Conservation (phyloP, 257 asterid species). For the Anisodus acutangulus region DNA sequence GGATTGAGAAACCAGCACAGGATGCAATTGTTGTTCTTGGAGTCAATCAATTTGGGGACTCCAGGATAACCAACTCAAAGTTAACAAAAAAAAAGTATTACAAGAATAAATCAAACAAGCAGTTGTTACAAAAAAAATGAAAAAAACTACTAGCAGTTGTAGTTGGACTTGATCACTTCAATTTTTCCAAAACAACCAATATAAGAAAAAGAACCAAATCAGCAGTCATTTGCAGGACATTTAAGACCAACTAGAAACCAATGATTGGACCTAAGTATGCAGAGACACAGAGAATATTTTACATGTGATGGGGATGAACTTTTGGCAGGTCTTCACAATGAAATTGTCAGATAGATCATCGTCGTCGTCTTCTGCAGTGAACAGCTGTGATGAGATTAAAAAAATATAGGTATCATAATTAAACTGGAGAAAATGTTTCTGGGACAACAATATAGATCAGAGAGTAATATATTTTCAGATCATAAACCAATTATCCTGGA, state of each 20-base stretch:
- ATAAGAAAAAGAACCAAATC: background rate
- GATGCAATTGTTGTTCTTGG: background rate
- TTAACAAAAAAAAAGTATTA: background rate
- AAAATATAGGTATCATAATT: background rate
- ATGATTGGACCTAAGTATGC: background rate
- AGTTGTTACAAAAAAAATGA: background rate
- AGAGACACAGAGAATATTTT: conserved; percentile 37
- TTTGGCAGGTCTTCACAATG: conserved; percentile 95
- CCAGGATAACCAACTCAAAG: background rate
- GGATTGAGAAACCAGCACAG: conserved; percentile 16
- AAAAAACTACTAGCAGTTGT: background rate
- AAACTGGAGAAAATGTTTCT: conserved; percentile 17
- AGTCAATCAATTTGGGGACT: background rate
- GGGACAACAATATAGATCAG: background rate
- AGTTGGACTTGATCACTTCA: conserved; percentile 17
- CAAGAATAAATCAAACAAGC: background rate
- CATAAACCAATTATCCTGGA: too few relatives aligned
- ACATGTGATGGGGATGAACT: conserved; percentile 92
- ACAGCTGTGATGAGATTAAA: conserved; percentile 54
- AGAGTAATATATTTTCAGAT: background rate
- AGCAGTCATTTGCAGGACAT: background rate
- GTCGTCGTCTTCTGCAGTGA: conserved; percentile 79
- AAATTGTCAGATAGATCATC: conserved; percentile 87
- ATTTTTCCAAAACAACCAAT: background rate
- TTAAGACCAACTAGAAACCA: conserved; percentile 10